Base-by-base conservation (phyloP, 306 rosid species). In the Astragalus membranaceus region DNA sequence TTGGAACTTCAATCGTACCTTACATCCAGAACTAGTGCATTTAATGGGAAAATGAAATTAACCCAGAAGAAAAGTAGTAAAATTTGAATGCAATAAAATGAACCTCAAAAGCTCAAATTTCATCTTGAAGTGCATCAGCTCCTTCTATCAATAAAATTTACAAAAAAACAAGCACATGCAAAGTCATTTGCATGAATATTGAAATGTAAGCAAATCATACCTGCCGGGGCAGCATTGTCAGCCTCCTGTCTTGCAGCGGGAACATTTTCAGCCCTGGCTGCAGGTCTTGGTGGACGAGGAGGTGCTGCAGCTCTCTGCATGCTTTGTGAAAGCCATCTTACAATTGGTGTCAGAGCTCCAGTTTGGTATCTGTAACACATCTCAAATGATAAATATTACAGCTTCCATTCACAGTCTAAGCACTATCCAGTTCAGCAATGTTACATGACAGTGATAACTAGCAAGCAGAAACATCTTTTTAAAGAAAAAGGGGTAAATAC, bases 221-320 rank as follows among this genome's bases (percentile, higher is more conserved):
- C 97, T 78, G 85, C 87, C n/a, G 86, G 83, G 64, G 84, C 87
- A 75, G 85, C 95, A 82, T 83, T 79, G 15, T 75, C 88, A 53
- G 20, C 71, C 42, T 83, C 97, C 74, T 42, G 92, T 80, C 98
- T 69, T 66, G 83, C 92, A 81, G 88, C 86, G 72, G 95, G 88
- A 67, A 41, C 84, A 78, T 88, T 84, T 17, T 85, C 98, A 43
- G 78, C 87, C 88, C 91, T 79, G 64, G 80, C 87, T 54, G 89
- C 90, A 57, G 93, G 89, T 76, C 97, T 94, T 47, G 85, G 90
- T 48, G 87, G 94, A 44, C 79, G 89, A 75, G 97, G 98, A 73
- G 98, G 96, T 39, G 84, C 97, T 66, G 95, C 96, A 5, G 97
- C 97, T 81, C 95, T 89, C 75, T 87, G 95, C 99, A 91, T 95